Evolutionary conservation across 148 eudicot species (phyloP), one percentile per base, ranked within the genome.

Genomic region (Mesembryanthemum crystallinum): DNA sequence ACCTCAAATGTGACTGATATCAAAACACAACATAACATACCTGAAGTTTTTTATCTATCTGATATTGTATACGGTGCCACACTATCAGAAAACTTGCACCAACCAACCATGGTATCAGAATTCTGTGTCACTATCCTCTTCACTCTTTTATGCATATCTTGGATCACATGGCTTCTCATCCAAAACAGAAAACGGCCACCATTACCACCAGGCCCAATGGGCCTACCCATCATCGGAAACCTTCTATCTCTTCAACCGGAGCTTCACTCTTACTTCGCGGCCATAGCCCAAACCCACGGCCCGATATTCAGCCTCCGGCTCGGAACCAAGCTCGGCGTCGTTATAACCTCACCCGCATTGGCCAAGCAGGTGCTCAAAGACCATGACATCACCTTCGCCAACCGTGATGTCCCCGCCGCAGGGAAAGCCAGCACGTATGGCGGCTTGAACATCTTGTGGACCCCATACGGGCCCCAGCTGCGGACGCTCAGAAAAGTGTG

Each of bases 401-500:
- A 90, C 84, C 89, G 84, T 0, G 95, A 90, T 58, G 83, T 84
- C 20, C 90, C 95, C 12, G 86, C 43, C 0, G 92, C 91, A 0
- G 89, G 78, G 17, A 69, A 21, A 20, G 84, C 73, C 25, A 80
- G 78, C 4, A 15, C 87, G 0, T 85, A 85, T 61, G 98, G 98
- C 10, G 95, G 95, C 7, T 5, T 4, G 1, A 89, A 90, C 59
- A 83, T 92, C 1, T 83, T 73, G 1, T 92, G 89, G 90, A 69
- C 74, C 8, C 90, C 95, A 0, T 83, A 92, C 45, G 93, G 95
- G 1, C 81, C 95, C 2, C 82, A 87, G 23, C 83, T 91, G 87
- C 83, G 89, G 47, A 79, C 86, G 83, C 83, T 92, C 57, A 73
- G 95, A 43, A 89, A 86, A 61, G 77, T 81, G 21, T 67, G 91